Conservation (phyloP, 2,329 filamentous ascomycete species). For the Calonectria montana region DNA sequence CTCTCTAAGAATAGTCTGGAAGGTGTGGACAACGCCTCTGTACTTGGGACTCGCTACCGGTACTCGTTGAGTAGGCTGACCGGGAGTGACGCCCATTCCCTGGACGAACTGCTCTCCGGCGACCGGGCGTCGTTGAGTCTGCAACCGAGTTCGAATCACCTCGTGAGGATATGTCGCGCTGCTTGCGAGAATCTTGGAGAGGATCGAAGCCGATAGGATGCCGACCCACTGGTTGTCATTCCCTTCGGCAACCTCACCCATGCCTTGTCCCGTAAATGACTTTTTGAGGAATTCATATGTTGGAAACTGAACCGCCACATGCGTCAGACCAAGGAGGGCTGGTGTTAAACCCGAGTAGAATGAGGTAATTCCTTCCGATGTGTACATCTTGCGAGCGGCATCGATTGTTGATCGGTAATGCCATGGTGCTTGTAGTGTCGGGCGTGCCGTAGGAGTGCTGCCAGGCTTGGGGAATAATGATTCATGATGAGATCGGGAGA, state of each 20-base stretch:
- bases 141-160: conserved; percentile 90
- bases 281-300: conserved; percentile 95
- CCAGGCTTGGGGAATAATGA: conserved; percentile 59
- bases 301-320: conserved; percentile 97
- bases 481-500: conserved; percentile 51
- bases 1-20: conserved; percentile 84
- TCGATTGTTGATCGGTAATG: conserved; percentile 92
- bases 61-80: conserved; percentile 41
- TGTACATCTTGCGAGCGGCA: conserved; percentile 96
- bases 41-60: conserved; percentile 66
- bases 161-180: conserved; percentile 98
- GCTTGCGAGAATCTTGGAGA: conserved; percentile 95
- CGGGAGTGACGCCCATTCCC: conserved; percentile 56
- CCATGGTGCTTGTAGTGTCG: conserved; percentile 77
- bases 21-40: conserved; percentile 82
- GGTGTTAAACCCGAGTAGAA: conserved; percentile 97
- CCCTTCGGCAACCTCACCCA: conserved; percentile 70
- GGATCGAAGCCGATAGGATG: conserved; percentile 86
- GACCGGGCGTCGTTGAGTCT: conserved; percentile 86
- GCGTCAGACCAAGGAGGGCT: conserved; percentile 89
- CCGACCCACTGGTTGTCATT: conserved; percentile 79
- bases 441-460: conserved; percentile 66
- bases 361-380: conserved; percentile 84
- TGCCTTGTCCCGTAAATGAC: conserved; percentile 87
- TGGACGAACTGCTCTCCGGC: conserved; percentile 65